phyloP scores from a whole-genome alignment of 1,284 basidiomycete species.

The Xerocomus cyaneibrunnescens region DNA sequence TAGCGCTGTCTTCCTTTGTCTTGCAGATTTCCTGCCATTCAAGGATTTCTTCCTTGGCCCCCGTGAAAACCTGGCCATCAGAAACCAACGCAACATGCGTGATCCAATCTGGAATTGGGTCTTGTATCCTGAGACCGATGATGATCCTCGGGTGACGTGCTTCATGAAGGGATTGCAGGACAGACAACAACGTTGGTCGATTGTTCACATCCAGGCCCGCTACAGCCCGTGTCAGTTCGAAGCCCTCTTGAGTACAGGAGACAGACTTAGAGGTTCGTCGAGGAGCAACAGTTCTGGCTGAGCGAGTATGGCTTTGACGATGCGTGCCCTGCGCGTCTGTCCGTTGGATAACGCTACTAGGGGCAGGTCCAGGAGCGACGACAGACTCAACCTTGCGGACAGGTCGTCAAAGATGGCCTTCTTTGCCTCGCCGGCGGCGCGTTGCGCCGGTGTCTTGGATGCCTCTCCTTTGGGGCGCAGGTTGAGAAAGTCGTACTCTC shows the following conservation, averaged over 20 bases:
- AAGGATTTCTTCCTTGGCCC: constrained; percentile 44
- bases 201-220: constrained; percentile 72
- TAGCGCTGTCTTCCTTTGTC: background rate
- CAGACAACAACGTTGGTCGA: constrained; percentile 54
- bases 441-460: constrained; percentile 20
- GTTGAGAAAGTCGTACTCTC: constrained; percentile 43
- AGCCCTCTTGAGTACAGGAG: constrained; percentile 3
- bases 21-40: constrained; percentile 13
- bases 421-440: constrained; percentile 19
- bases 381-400: constrained; percentile 54
- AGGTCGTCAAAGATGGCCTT: constrained; percentile 49
- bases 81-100: constrained; percentile 71
- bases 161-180: constrained; percentile 61
- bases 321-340: constrained; percentile 85
- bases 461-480: constrained; percentile 25
- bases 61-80: constrained; percentile 46
- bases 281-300: constrained; percentile 74
- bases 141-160: constrained; percentile 61
- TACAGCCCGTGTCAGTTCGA: constrained; percentile 31
- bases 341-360: constrained; percentile 87
- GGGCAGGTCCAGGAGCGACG: constrained; percentile 73
- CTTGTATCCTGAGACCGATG: constrained; percentile 78
- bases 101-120: constrained; percentile 81
- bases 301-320: constrained; percentile 74
- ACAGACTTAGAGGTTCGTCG: constrained; percentile 80